Base-by-base conservation (phyloP, 495 filamentous ascomycete species). In the Lasiosphaeriaceae sp. region DNA sequence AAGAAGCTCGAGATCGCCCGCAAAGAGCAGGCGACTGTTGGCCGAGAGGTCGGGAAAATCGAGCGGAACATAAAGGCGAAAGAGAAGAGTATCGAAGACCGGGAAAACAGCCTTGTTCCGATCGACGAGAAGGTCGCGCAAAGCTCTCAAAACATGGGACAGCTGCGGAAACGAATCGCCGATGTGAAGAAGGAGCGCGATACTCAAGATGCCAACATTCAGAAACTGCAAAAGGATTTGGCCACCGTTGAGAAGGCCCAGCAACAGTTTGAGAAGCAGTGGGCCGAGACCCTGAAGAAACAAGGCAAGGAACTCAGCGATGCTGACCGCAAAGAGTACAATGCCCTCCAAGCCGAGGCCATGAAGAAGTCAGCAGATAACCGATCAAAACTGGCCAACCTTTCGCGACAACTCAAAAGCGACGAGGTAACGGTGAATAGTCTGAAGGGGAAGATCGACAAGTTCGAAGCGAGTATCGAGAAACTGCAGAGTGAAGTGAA, bases 81-180 rank as follows among this genome's bases (percentile, higher is more conserved):
- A 67, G 90, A 96, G 71, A 95, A 88, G 71, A 92, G 90, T 44
- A 86, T 96, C 19, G 90, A 97, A 58, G 86, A 90, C 31, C 85
- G 87, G 58, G 86, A 94, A 65, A 96, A 90, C 68, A 84, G 80
- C 12, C 77, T 97, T 16, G 85, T 97, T 6, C 94, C 94, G 0
- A 84, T 96, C 53, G 87, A 95, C 43, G 92, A 96, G 71, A 97
- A 97, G 74, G 86, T 97, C 48, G 80, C 85, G n/a, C 86, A 94
- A 54, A 90, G 89, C 3, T 83, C 75, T 35, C 81, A 80, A 47
- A 87, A 91, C 47, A 78, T 90, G 23, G 81, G 84, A 48, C 82
- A 80, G 29, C 84, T 84, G 57, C 77, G 83, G 34, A 83, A 78
- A 22, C 82, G 86, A 50, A 84, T 93, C 45, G 77, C 79, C 2